These are phyloP conservation scores for Linnemannia elongata DNA, from an alignment of 192 early-diverging fungal genomes.

Conservation along the genomic window DNA sequence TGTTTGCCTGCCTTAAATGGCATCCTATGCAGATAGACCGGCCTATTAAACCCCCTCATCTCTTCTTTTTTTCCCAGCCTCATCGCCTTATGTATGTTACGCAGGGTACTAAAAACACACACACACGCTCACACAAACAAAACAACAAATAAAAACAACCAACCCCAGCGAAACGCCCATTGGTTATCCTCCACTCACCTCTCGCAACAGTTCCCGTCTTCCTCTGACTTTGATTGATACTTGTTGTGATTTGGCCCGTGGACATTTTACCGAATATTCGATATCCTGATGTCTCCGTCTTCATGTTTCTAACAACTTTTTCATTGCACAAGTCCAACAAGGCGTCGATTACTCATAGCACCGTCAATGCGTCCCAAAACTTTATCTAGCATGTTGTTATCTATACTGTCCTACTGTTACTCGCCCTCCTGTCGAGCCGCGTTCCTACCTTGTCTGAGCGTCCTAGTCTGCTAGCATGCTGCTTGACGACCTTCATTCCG, in stretches of 20 bases:
- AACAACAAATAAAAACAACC: neutral
- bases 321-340: neutral
- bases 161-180: too few species aligned
- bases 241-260: neutral
- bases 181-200: neutral
- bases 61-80: neutral
- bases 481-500: too few species aligned
- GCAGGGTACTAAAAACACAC: neutral
- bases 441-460: neutral
- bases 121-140: too few species aligned
- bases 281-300: neutral
- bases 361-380: neutral
- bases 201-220: neutral
- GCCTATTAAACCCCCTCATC: too few species aligned
- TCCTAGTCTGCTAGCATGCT: too few species aligned
- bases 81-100: neutral
- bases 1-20: conserved; percentile 9
- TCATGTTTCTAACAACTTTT: neutral
- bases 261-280: neutral
- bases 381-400: neutral
- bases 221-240: neutral
- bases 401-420: neutral
- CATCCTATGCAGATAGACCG: neutral
- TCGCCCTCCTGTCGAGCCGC: neutral
- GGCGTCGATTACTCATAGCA: neutral